These are phyloP conservation scores for Populus hybrid DNA, from an alignment of 441 rosid genomes.

Conservation along the genomic window DNA sequence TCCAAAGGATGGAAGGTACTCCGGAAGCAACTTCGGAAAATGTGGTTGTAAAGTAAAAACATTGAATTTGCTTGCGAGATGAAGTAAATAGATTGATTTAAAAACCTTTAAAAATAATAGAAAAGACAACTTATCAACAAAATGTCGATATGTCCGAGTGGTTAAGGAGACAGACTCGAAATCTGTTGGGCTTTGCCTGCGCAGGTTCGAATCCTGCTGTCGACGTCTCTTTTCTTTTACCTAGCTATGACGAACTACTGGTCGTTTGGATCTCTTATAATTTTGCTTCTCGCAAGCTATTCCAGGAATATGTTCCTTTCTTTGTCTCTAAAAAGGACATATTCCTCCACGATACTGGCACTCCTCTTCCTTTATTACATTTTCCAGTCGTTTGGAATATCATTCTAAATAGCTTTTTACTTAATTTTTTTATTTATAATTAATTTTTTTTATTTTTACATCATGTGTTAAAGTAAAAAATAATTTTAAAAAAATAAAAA, in stretches of 20 bases:
- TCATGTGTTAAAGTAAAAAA: too few species aligned
- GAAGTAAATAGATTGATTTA: too few species aligned
- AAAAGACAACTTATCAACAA: rapidly evolving
- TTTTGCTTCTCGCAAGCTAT: neutral
- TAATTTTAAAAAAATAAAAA: too few species aligned
- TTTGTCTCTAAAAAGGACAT: neutral
- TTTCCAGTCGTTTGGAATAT: too few species aligned
- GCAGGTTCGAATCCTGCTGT: slow-evolving; percentile 99
- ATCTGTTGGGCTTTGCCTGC: slow-evolving; percentile 98
- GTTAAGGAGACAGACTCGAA: slow-evolving; percentile 99
- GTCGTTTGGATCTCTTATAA: neutral
- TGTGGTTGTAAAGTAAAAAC: neutral
- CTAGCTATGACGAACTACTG: neutral
- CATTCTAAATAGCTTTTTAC: too few species aligned
- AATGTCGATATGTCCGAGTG: slow-evolving; percentile 97
- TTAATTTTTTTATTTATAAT: too few species aligned
- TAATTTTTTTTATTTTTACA: too few species aligned
- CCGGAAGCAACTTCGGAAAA: neutral
- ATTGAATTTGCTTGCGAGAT: neutral
- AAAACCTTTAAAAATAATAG: too few species aligned
- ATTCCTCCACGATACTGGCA: neutral
- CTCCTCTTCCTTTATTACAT: neutral
- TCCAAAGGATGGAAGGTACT: neutral
- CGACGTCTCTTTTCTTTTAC: slow-evolving; percentile 36
- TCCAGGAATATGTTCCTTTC: neutral